phyloP scores from a whole-genome alignment of 1,139 yeast genomes.

The Fermentozyma sake region DNA sequence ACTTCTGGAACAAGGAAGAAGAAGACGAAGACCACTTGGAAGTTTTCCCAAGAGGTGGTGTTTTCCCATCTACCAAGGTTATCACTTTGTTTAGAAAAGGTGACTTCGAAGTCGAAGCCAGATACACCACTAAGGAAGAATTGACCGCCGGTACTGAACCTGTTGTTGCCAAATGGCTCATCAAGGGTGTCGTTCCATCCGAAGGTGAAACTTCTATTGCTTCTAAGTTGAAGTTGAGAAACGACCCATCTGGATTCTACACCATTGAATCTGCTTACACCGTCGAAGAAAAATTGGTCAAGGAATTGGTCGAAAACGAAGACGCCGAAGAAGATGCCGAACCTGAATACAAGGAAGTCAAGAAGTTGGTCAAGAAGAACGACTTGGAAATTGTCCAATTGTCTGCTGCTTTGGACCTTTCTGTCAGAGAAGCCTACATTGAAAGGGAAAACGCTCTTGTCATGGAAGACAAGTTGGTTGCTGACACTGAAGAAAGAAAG shows the following conservation, averaged over 20 bases:
- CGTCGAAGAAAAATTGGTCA: conserved; percentile 84
- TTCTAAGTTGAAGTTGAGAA: conserved; percentile 90
- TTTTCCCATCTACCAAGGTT: conserved; percentile 92
- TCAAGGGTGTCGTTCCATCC: conserved; percentile 78
- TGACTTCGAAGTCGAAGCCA: conserved; percentile 84
- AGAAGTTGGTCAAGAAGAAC: conserved; percentile 90
- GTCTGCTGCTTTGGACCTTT: conserved; percentile 60
- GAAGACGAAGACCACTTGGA: conserved; percentile 92
- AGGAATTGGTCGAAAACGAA: conserved; percentile 74
- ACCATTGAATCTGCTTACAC: conserved; percentile 93
- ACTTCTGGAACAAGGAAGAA: conserved; percentile 90
- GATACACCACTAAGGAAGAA: conserved; percentile 70
- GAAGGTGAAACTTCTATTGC: conserved; percentile 78
- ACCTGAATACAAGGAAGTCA: conserved; percentile 87
- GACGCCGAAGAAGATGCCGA: conserved; percentile 58
- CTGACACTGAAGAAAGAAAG: conserved; percentile 98
- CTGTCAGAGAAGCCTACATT: conserved; percentile 53
- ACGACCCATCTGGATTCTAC: conserved; percentile 95
- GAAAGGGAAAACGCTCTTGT: conserved; percentile 84
- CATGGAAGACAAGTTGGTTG: conserved; percentile 91
- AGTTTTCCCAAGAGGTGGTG: conserved; percentile 93
- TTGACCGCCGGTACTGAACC: conserved; percentile 69
- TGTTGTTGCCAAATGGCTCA: conserved; percentile 76
- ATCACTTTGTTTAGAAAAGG: conserved; percentile 90
- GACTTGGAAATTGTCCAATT: conserved; percentile 57